These are phyloP conservation scores for Metschnikowia peoriensis DNA, from an alignment of 805 yeast species.

Conservation along the genomic window DNA sequence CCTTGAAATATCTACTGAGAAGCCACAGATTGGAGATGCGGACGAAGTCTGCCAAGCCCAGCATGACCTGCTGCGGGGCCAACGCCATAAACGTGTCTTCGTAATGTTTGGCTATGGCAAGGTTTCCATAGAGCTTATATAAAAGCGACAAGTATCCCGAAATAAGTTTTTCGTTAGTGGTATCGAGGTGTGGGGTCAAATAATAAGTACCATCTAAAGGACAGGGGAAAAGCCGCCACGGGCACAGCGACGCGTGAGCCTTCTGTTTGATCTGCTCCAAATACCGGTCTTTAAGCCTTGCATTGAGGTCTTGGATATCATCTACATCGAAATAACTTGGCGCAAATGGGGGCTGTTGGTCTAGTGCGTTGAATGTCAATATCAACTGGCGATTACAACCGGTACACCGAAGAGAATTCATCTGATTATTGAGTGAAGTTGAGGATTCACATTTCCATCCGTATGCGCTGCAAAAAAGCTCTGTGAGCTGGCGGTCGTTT, in stretches of 20 bases:
- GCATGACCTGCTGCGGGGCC: neutral
- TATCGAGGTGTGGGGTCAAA: slow-evolving; percentile 29
- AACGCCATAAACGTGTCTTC: slow-evolving; percentile 1
- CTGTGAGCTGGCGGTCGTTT: slow-evolving; percentile 31
- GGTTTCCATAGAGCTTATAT: slow-evolving; percentile 28
- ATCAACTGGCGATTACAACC: slow-evolving; percentile 30
- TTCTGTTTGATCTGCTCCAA: slow-evolving; percentile 20
- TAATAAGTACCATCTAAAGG: slow-evolving; percentile 36
- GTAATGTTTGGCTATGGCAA: slow-evolving; percentile 4
- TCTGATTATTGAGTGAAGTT: slow-evolving; percentile 19
- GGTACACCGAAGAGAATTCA: slow-evolving; percentile 35
- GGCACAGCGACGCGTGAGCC: slow-evolving; percentile 33
- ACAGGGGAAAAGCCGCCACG: slow-evolving; percentile 37
- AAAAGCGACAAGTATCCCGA: slow-evolving; percentile 28
- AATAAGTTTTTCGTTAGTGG: slow-evolving; percentile 30
- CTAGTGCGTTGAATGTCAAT: slow-evolving; percentile 25
- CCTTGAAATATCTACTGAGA: slow-evolving; percentile 27
- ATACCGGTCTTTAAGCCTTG: slow-evolving; percentile 25
- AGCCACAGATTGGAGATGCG: slow-evolving; percentile 33
- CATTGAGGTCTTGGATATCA: slow-evolving; percentile 27
- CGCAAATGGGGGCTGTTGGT: slow-evolving; percentile 13
- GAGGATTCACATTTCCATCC: slow-evolving; percentile 53
- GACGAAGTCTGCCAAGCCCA: slow-evolving; percentile 16
- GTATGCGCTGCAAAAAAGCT: slow-evolving; percentile 47
- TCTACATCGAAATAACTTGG: slow-evolving; percentile 15